Percentiles rank a stretch among this genome's conserved stretches.
Evolutionary conservation across 139 green algal genomes (phyloP).

Genomic region (Microglena sp.): DNA sequence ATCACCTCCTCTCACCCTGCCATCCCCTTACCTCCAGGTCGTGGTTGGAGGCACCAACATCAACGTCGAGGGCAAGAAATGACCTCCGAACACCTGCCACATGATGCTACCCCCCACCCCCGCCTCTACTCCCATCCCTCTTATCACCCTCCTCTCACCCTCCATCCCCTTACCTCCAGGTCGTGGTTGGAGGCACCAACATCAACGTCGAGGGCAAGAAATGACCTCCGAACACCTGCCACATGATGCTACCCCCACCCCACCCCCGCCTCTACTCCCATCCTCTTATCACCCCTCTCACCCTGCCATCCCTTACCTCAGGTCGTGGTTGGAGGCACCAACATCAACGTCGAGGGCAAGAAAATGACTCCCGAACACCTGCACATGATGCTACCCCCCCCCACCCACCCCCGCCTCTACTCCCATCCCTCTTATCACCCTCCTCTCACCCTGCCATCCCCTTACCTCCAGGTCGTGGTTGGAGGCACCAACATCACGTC

Average conservation of each 20-base stretch:
- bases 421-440: not conserved
- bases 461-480: too few species aligned
- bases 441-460: not conserved
- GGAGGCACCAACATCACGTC: too few species aligned
- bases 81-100: too few species aligned
- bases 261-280: not conserved
- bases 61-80: slow-evolving; percentile 41
- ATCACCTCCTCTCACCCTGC: not conserved
- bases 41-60: slow-evolving; percentile 86
- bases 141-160: not conserved
- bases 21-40: slow-evolving; percentile 27
- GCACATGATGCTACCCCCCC: not conserved
- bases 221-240: not conserved
- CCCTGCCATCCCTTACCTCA: slow-evolving; percentile 13
- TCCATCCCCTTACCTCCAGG: too few species aligned
- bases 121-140: not conserved
- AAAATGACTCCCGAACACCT: too few species aligned
- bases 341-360: slow-evolving; percentile 58
- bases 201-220: not conserved
- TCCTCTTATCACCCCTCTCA: not conserved
- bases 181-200: not conserved
- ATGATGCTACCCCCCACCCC: too few species aligned
- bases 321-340: slow-evolving; percentile 79
- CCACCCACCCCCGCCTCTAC: not conserved
- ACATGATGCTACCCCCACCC: not conserved